A percentile compares a stretch with the other conserved stretches of the same genome.
Conservation (phyloP, 2,329 filamentous ascomycete genomes). For the Paecilomyces niveus region DNA sequence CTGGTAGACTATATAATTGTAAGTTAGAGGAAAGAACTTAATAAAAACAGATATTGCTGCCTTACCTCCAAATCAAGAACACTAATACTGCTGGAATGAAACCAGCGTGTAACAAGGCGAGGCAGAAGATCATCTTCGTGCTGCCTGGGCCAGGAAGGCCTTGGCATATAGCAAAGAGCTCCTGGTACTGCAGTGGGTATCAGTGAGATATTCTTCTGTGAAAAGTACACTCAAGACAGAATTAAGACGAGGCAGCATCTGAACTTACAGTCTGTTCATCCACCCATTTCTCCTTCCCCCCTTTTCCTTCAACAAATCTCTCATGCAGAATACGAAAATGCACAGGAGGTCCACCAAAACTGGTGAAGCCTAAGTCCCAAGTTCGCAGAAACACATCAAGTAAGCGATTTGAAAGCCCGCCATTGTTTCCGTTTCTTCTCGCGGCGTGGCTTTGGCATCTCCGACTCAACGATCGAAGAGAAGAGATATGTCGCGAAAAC, state of each 20-base stretch:
- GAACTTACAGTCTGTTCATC: constrained; percentile 57
- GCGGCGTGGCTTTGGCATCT: too few species aligned
- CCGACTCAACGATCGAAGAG: too few species aligned
- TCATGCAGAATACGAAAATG: constrained; percentile 62
- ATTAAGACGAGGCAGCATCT: background rate
- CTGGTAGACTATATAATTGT: constrained; percentile 50
- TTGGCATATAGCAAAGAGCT: constrained; percentile 64
- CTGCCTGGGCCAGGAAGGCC: constrained; percentile 60
- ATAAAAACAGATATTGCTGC: background rate
- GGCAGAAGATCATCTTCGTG: constrained; percentile 66
- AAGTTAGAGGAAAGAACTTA: background rate
- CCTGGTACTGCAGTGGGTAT: constrained; percentile 51
- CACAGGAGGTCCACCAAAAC: constrained; percentile 62
- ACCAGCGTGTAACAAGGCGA: constrained; percentile 58
- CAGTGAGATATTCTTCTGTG: background rate
- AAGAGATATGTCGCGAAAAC: too few species aligned
- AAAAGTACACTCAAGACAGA: background rate
- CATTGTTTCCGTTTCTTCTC: constrained; percentile 6
- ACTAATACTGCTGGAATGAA: constrained; percentile 50
- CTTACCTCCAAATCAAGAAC: constrained; percentile 59
- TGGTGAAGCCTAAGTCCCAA: constrained; percentile 59
- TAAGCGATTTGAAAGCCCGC: constrained; percentile 22
- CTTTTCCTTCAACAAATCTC: constrained; percentile 49
- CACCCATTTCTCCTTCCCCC: constrained; percentile 52
- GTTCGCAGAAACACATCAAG: constrained; percentile 31